These are phyloP conservation scores for Mortierella hygrophila DNA, from an alignment of 192 early-diverging fungal species.

Conservation along the genomic window DNA sequence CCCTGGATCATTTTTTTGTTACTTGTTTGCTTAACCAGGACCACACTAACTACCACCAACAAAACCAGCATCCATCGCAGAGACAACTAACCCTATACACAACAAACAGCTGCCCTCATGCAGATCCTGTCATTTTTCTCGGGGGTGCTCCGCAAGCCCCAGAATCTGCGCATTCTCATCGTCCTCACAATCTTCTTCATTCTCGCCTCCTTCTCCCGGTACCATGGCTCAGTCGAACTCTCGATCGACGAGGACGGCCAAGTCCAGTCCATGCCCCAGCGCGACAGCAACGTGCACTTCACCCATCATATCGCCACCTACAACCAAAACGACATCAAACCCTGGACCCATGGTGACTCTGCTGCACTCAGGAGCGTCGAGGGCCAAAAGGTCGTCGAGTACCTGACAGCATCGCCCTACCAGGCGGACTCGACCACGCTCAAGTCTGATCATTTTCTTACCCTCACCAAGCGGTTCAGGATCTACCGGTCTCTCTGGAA, in stretches of 20 bases:
- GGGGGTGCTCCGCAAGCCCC: slow-evolving; percentile 21
- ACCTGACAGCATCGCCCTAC: slow-evolving; percentile 32
- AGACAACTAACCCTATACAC: neutral
- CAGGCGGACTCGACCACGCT: neutral
- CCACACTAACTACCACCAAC: neutral
- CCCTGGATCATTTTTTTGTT: neutral
- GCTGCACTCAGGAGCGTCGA: slow-evolving; percentile 23
- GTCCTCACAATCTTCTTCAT: slow-evolving; percentile 32
- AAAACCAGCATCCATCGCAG: neutral
- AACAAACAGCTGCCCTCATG: neutral
- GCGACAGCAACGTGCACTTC: slow-evolving; percentile 17
- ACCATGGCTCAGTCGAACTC: slow-evolving; percentile 48
- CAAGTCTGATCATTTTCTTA: slow-evolving; percentile 29
- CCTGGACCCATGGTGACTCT: slow-evolving; percentile 40
- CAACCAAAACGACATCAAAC: slow-evolving; percentile 32
- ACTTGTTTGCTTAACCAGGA: neutral
- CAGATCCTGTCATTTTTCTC: slow-evolving; percentile 2
- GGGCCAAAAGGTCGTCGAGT: slow-evolving; percentile 30
- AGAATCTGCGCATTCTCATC: slow-evolving; percentile 30
- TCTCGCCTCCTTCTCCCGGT: slow-evolving; percentile 41
- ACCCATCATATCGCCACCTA: slow-evolving; percentile 52
- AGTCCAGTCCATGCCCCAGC: slow-evolving; percentile 35
- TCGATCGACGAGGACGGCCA: slow-evolving; percentile 52
- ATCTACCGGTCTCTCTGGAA: slow-evolving; percentile 47
- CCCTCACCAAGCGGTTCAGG: slow-evolving; percentile 38